Conservation (phyloP, 2,329 filamentous ascomycete genomes). For the Bipolaris zeicola region DNA sequence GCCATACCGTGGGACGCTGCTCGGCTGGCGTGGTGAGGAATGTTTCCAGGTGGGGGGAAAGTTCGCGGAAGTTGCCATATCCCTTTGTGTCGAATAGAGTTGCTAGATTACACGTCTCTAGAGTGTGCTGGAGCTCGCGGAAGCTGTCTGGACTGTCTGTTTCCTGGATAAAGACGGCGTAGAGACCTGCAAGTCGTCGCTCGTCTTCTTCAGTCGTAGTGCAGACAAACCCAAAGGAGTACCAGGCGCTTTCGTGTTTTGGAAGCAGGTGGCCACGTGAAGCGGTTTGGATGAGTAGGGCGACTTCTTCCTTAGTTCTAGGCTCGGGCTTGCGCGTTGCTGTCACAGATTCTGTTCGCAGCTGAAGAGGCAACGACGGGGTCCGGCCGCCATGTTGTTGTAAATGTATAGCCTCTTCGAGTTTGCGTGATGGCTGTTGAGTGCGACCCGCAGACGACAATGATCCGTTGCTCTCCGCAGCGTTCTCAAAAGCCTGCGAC, state of each 20-base stretch:
- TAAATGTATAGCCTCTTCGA: not conserved
- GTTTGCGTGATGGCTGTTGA: not conserved
- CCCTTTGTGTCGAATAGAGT: conserved; percentile 15
- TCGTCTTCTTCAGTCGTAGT: conserved; percentile 13
- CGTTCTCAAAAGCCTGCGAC: not conserved
- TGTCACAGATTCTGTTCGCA: not conserved
- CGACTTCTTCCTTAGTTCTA: conserved; percentile 3
- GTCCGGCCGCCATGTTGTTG: not conserved
- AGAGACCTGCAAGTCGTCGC: conserved; percentile 12
- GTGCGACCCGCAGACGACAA: not conserved
- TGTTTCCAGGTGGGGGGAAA: conserved; percentile 8
- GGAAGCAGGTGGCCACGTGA: not conserved
- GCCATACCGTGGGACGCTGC: conserved; percentile 19
- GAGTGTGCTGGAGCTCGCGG: conserved; percentile 11
- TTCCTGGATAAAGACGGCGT: conserved; percentile 12
- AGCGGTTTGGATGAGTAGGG: conserved; percentile 4
- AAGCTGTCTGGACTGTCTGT: conserved; percentile 6
- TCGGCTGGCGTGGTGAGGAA: conserved; percentile 14
- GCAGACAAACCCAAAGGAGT: conserved; percentile 24
- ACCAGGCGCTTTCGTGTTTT: conserved; percentile 7
- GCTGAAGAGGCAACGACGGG: not conserved
- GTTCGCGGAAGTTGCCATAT: not conserved
- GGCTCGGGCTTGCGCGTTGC: conserved; percentile 6
- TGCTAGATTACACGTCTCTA: conserved; percentile 6
- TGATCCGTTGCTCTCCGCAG: not conserved